A percentile compares a stretch with the other conserved stretches of the same genome.
Conservation (phyloP, 345 rosid genomes). For the Raphanus sativus region DNA sequence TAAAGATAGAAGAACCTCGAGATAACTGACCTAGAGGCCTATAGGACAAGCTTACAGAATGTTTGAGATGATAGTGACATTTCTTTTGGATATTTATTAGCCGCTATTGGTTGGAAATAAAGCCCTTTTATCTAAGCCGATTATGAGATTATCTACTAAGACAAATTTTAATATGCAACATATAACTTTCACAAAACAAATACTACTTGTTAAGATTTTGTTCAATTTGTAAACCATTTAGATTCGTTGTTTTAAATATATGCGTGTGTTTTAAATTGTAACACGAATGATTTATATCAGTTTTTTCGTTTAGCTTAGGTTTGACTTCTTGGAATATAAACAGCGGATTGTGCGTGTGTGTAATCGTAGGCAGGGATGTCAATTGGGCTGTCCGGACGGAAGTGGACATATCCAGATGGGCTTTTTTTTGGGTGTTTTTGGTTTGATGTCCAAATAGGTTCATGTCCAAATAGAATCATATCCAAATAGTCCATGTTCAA, state of each 20-base stretch:
- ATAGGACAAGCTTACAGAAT: conserved; percentile 12
- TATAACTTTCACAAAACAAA: not conserved
- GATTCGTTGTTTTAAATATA: too few species aligned
- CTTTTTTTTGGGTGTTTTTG: too few species aligned
- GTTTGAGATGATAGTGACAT: conserved; percentile 23
- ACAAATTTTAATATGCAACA: not conserved
- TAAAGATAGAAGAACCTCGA: conserved; percentile 11
- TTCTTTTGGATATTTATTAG: not conserved
- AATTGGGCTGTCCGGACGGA: too few species aligned
- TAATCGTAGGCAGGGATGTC: too few species aligned
- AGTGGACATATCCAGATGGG: too few species aligned
- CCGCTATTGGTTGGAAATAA: not conserved
- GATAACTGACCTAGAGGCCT: not conserved
- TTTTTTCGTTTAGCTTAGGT: not conserved
- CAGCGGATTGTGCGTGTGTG: not conserved
- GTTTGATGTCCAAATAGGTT: too few species aligned
- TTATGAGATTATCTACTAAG: not conserved
- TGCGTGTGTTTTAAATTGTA: not conserved
- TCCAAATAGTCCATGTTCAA: too few species aligned
- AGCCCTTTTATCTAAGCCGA: not conserved
- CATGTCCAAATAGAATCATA: too few species aligned
- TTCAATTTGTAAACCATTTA: not conserved
- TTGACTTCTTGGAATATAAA: not conserved
- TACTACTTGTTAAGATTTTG: not conserved
- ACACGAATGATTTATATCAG: not conserved